These are phyloP conservation scores for Grigorovia yakushimaensis DNA, from an alignment of 805 yeast genomes.

Conservation along the genomic window DNA sequence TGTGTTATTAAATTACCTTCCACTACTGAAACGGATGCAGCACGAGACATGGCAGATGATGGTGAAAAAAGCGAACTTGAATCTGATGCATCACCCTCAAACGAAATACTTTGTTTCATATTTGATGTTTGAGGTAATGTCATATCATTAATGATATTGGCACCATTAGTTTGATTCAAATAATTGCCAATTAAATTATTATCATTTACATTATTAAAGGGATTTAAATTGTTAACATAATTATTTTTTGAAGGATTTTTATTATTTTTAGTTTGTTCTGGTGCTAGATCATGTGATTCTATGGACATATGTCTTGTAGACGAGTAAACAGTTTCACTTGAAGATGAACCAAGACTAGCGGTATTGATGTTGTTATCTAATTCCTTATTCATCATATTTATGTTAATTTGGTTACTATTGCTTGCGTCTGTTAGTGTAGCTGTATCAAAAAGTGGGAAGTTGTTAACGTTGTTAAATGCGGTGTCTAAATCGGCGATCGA, in stretches of 20 bases:
- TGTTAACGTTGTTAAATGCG: neutral
- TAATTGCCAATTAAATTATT: neutral
- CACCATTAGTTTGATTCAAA: neutral
- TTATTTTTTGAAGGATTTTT: neutral
- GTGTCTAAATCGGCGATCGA: neutral
- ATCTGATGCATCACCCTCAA: neutral
- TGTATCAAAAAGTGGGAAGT: neutral
- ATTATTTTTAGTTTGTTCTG: neutral
- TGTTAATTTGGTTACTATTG: neutral
- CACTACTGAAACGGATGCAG: neutral
- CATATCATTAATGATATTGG: neutral
- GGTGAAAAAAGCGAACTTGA: neutral
- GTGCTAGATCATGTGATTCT: neutral
- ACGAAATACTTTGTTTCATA: neutral
- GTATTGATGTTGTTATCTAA: neutral
- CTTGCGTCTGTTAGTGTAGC: neutral
- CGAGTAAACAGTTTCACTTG: neutral
- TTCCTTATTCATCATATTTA: neutral
- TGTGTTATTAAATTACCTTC: neutral
- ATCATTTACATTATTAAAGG: neutral
- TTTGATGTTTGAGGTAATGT: neutral
- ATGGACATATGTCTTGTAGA: neutral
- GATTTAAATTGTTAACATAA: neutral
- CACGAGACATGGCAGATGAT: neutral
- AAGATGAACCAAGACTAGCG: neutral